Conservation (phyloP, 164 flowering plant species). For the Houttuynia cordata region DNA sequence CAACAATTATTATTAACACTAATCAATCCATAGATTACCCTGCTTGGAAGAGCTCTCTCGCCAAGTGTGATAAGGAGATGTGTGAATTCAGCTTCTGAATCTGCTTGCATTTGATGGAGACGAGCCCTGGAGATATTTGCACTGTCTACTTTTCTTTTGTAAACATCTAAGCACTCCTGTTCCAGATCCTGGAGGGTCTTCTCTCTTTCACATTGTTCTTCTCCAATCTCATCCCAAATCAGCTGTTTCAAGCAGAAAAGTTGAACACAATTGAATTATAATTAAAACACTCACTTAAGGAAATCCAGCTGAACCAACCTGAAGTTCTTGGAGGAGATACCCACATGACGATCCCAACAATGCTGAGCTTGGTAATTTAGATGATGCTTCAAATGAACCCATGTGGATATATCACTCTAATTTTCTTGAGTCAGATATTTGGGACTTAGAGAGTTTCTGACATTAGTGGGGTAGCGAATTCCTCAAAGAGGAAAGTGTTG, state of each 20-base stretch:
- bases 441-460: background rate
- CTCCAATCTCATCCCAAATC: constrained; percentile 97
- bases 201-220: constrained; percentile 59
- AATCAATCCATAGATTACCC: constrained; percentile 28
- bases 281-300: background rate
- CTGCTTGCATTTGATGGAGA: constrained; percentile 76
- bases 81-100: constrained; percentile 74
- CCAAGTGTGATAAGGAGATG: constrained; percentile 72
- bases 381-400: constrained; percentile 37
- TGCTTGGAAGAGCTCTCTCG: constrained; percentile 66
- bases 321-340: constrained; percentile 75
- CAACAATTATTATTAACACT: background rate
- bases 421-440: background rate
- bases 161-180: constrained; percentile 75
- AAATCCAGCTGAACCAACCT: constrained; percentile 30
- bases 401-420: constrained; percentile 6
- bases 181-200: constrained; percentile 66
- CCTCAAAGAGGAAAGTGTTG: background rate
- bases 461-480: background rate
- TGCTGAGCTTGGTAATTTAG: constrained; percentile 31
- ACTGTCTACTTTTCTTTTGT: constrained; percentile 69
- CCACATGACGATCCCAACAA: constrained; percentile 75
- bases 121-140: constrained; percentile 73
- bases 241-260: constrained; percentile 27
- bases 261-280: background rate